These are phyloP conservation scores for Protoeuglena noctilucae DNA, from an alignment of 139 green algal species.

Conservation along the genomic window DNA sequence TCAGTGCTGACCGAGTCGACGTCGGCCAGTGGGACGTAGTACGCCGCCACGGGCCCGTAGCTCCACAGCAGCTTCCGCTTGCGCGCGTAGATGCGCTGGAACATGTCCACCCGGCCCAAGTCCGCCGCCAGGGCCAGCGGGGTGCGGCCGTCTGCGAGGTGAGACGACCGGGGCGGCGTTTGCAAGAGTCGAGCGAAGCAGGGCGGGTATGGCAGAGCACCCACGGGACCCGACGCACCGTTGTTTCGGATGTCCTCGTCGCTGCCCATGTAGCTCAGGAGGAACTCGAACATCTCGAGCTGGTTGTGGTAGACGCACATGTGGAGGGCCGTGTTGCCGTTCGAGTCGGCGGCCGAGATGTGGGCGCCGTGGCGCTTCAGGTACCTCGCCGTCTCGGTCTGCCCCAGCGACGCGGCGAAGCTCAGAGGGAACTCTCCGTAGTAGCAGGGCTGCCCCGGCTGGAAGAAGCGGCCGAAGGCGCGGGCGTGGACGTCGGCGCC, in stretches of 20 bases:
- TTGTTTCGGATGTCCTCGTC: conserved; percentile 21
- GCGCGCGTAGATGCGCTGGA: conserved; percentile 37
- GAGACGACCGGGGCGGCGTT: no score
- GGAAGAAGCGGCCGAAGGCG: conserved; percentile 35
- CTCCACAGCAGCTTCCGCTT: conserved; percentile 19
- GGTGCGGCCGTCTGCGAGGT: conserved; percentile 19
- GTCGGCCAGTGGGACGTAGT: conserved; percentile 31
- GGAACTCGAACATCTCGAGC: conserved; percentile 38
- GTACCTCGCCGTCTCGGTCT: conserved; percentile 38
- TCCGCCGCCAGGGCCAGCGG: conserved; percentile 28
- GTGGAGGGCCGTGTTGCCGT: conserved; percentile 29
- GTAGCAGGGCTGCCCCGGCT: conserved; percentile 21
- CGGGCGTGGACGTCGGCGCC: conserved; percentile 27
- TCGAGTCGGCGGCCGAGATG: conserved; percentile 7
- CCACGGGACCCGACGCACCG: neutral
- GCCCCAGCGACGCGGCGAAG: conserved; percentile 33
- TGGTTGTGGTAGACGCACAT: conserved; percentile 28
- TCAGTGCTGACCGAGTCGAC: conserved; percentile 28
- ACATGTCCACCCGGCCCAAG: conserved; percentile 20
- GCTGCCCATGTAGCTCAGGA: conserved; percentile 28
- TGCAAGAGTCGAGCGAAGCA: no score
- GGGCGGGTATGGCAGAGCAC: no score
- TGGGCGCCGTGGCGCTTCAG: conserved; percentile 29
- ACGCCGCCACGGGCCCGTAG: conserved; percentile 22
- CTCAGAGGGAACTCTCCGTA: conserved; percentile 38